A percentile compares a stretch with the other conserved stretches of the same genome.
Conservation (phyloP, 129 eudicot species). For the Tagetes erecta region DNA sequence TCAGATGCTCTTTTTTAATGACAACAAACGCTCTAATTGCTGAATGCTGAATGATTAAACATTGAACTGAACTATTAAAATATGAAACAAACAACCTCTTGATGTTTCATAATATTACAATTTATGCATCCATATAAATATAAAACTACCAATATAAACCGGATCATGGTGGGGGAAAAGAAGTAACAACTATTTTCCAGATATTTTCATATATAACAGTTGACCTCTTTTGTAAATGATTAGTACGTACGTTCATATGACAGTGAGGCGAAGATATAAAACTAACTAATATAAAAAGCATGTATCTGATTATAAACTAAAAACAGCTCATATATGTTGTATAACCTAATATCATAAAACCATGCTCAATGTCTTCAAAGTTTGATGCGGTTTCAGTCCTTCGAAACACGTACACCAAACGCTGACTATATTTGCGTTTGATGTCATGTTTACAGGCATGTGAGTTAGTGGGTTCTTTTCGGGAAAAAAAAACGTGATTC, state of each 20-base stretch:
- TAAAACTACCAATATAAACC: background rate
- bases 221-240: constrained; percentile 31
- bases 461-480: too few relatives aligned
- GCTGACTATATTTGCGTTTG: background rate
- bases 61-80: too few relatives aligned
- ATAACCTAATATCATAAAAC: constrained; percentile 19
- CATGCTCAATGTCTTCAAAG: constrained; percentile 17
- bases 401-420: constrained; percentile 16
- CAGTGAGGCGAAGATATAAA: constrained; percentile 12
- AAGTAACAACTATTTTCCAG: background rate
- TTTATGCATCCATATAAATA: too few relatives aligned
- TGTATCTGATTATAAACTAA: background rate
- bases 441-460: background rate
- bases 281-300: background rate
- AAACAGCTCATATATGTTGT: constrained; percentile 32
- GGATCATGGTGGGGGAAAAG: constrained; percentile 1
- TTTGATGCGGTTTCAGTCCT: constrained; percentile 19
- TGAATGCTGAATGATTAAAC: too few relatives aligned
- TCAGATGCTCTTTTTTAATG: too few relatives aligned
- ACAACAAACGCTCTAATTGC: too few relatives aligned
- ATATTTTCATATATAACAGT: constrained; percentile 1
- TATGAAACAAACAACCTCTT: too few relatives aligned
- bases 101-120: too few relatives aligned
- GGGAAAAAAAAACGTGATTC: background rate
- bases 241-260: background rate